Base-by-base conservation (phyloP, 306 rosid species). In the Cicer chorassanicum region DNA sequence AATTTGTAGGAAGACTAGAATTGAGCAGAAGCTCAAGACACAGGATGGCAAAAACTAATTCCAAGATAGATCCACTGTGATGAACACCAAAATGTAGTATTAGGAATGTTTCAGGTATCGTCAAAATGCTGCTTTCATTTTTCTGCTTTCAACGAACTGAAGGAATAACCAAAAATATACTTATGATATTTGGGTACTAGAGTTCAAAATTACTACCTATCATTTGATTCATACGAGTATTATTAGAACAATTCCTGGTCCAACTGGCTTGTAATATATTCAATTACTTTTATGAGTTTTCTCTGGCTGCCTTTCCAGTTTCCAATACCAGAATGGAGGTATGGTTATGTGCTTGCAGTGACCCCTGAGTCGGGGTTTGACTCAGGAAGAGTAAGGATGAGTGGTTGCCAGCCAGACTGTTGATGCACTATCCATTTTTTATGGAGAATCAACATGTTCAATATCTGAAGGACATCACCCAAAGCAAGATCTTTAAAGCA, bases 331-430 rank as follows among this genome's bases (percentile, higher is more conserved):
- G 13, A 39, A 24, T 80, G 24, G 13, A 39, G 67, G 46, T 60
- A 65, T 57, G 19, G 19, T 45, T 80, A 84, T 15, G 59, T 49
- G 21, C 67, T 63, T 45, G 66, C 70, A 15, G 60, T 59, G 14
- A 45, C 82, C 77, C 79, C 83, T 46, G 75, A 51, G 73, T 76
- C 87, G 45, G 86, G 55, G 77, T 73, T 77, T 63, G 80, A 48
- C 86, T 86, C 96, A 4, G 89, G 62, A 44, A 93, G 88, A 66
- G 84, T 65, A 83, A 91, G 75, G 46, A 9, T 76, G 71, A 93
- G 84, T 6, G 96, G 98, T 80, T 91, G 97, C 98, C 96, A 93
- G 80, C 98, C 98, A 64, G 96, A 80, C n/a, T 74, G 90, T 53
- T 82, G 89, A 83, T 80, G 92, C 65, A 45, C 84, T 75, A 93